Conservation (phyloP, 306 rosid species). For the Inga leiocalycina region DNA sequence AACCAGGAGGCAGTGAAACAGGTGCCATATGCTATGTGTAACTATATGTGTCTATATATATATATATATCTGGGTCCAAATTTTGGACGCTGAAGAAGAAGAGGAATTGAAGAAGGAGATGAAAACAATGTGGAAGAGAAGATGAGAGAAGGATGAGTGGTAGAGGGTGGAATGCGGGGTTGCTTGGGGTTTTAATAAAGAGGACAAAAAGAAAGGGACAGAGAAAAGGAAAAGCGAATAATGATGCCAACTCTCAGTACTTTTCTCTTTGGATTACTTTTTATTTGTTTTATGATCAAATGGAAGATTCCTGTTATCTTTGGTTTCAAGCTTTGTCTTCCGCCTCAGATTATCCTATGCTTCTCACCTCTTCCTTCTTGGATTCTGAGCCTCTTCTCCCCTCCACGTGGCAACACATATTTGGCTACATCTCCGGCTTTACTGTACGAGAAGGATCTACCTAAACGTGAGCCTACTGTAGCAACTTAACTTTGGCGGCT, state of each 20-base stretch:
- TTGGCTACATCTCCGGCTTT: constrained; percentile 29
- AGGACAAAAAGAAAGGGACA: constrained; percentile 59
- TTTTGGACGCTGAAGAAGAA: neutral
- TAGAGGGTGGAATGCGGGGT: constrained; percentile 53
- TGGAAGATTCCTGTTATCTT: constrained; percentile 57
- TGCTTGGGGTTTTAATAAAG: constrained; percentile 83
- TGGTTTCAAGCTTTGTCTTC: constrained; percentile 42
- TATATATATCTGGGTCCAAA: neutral
- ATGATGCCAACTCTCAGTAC: constrained; percentile 26
- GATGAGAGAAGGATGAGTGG: constrained; percentile 22
- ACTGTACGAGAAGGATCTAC: constrained; percentile 35
- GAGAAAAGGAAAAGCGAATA: neutral
- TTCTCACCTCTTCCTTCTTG: constrained; percentile 69
- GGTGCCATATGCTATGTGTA: constrained; percentile 64
- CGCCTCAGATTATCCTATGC: constrained; percentile 69
- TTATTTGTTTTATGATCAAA: constrained; percentile 54
- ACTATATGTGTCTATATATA: neutral
- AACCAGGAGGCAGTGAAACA: constrained; percentile 97
- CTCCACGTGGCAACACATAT: constrained; percentile 47
- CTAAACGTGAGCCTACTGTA: constrained; percentile 44
- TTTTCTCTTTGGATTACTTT: constrained; percentile 45
- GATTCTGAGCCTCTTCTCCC: constrained; percentile 36
- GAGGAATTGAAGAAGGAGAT: constrained; percentile 22
- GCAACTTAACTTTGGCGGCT: constrained; percentile 67
- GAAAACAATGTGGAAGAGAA: neutral